Evolutionary conservation across 1,284 basidiomycete species (phyloP).

Genomic region (Pyrrhoderma lamaoense): DNA sequence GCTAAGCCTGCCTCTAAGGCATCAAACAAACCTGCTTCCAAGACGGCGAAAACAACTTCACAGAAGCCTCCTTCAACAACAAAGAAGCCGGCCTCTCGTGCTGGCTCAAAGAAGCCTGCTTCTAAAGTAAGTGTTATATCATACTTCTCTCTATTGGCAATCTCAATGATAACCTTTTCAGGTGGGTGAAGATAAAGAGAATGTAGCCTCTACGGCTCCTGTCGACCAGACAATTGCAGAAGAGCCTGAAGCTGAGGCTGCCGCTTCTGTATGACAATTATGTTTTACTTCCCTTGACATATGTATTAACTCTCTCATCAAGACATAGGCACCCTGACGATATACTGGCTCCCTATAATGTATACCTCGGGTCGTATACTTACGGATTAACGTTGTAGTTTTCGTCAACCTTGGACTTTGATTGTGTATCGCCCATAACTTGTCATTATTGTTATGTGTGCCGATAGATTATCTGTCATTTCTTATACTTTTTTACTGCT

Average conservation of each 20-base stretch:
- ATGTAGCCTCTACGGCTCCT: constrained; percentile 27
- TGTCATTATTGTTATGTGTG: too few relatives aligned
- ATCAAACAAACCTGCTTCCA: constrained; percentile 30
- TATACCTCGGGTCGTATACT: too few relatives aligned
- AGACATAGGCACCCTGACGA: too few relatives aligned
- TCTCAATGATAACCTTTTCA: constrained; percentile 22
- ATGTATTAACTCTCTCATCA: too few relatives aligned
- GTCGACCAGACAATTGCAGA: constrained; percentile 43
- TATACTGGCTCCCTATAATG: too few relatives aligned
- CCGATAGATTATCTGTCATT: too few relatives aligned
- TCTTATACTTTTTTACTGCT: too few relatives aligned
- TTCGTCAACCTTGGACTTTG: too few relatives aligned
- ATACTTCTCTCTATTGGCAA: constrained; percentile 16
- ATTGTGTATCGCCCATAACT: too few relatives aligned
- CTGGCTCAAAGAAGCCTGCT: constrained; percentile 34
- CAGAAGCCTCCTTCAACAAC: constrained; percentile 28
- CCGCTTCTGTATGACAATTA: constrained; percentile 16
- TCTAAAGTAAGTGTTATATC: constrained; percentile 30
- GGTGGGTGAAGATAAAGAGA: constrained; percentile 37
- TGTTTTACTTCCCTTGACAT: neutral
- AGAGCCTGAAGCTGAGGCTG: constrained; percentile 42
- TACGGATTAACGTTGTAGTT: too few relatives aligned
- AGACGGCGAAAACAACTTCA: too few relatives aligned
- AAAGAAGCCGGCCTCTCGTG: constrained; percentile 34
- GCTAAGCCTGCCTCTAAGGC: constrained; percentile 27